These are phyloP conservation scores for Ustilago loliicola DNA, from an alignment of 1,284 basidiomycete genomes.

Conservation along the genomic window DNA sequence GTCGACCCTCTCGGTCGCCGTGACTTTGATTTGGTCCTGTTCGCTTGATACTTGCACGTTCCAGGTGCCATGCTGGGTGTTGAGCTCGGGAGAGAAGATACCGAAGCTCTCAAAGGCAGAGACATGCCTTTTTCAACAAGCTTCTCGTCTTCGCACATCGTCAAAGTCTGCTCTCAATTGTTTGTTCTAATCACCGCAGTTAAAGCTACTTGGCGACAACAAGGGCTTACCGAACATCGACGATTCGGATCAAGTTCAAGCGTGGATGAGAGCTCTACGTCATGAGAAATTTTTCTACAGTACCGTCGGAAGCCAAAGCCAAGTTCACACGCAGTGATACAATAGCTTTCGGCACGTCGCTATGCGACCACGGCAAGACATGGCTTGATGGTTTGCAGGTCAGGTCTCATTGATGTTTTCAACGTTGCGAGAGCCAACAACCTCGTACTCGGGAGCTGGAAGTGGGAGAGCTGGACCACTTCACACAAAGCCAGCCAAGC, in stretches of 20 bases:
- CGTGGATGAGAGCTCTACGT: not conserved
- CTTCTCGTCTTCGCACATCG: not conserved
- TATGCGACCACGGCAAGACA: not conserved
- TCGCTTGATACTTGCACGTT: not conserved
- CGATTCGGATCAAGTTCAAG: not conserved
- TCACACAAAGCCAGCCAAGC: not conserved
- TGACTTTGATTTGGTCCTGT: not conserved
- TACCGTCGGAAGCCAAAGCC: not conserved
- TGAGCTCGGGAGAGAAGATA: too few relatives aligned
- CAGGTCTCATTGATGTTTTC: not conserved
- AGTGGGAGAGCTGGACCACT: not conserved
- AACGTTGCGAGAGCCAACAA: not conserved
- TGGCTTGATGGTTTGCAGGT: not conserved
- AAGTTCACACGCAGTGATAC: not conserved
- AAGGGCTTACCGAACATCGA: not conserved
- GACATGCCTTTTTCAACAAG: too few relatives aligned
- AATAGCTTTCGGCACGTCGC: not conserved
- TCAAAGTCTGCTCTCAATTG: not conserved
- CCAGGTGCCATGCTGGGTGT: too few relatives aligned
- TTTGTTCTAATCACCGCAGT: not conserved
- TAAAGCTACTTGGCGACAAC: not conserved
- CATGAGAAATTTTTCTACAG: conserved; percentile 1
- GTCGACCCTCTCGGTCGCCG: not conserved
- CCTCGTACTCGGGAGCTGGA: not conserved
- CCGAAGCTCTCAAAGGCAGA: too few relatives aligned